Percentiles rank a stretch among this genome's conserved stretches.
These are phyloP conservation scores for Botrytis aclada DNA, from an alignment of 2,329 filamentous ascomycete genomes.

Conservation along the genomic window DNA sequence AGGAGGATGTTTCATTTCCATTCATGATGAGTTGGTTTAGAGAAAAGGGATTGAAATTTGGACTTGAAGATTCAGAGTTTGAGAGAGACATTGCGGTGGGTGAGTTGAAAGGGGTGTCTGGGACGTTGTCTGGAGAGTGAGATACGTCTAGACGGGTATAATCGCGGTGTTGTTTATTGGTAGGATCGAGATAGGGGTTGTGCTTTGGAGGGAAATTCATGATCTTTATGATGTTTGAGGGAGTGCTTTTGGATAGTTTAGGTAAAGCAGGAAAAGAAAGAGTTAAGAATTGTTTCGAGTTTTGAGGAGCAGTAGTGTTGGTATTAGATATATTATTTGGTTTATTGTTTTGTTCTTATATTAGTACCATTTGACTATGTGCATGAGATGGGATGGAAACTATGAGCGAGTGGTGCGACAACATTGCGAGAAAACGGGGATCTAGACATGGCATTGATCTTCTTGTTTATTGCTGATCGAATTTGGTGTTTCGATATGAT, in stretches of 20 bases:
- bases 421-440: background rate
- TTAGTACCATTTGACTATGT: background rate
- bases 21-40: conserved; percentile 17
- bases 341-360: background rate
- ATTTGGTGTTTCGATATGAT: conserved; percentile 3
- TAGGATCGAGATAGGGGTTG: conserved; percentile 14
- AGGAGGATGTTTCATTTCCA: background rate
- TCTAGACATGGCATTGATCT: conserved; percentile 2
- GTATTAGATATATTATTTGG: conserved; percentile 5
- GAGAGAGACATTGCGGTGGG: conserved; percentile 8
- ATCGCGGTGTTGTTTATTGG: conserved; percentile 10
- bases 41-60: background rate
- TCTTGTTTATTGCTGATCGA: background rate
- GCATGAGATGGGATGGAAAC: background rate
- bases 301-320: background rate
- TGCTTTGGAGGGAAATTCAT: conserved; percentile 14
- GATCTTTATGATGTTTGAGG: background rate
- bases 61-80: background rate
- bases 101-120: conserved; percentile 18
- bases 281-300: background rate
- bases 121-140: conserved; percentile 10
- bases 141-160: conserved; percentile 9
- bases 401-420: conserved; percentile 3
- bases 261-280: background rate
- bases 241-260: background rate